Percentiles rank a stretch among this genome's conserved stretches.
Evolutionary conservation across 768 basidiomycete genomes (phyloP).

Genomic region (Goffeauzyma gilvescens): DNA sequence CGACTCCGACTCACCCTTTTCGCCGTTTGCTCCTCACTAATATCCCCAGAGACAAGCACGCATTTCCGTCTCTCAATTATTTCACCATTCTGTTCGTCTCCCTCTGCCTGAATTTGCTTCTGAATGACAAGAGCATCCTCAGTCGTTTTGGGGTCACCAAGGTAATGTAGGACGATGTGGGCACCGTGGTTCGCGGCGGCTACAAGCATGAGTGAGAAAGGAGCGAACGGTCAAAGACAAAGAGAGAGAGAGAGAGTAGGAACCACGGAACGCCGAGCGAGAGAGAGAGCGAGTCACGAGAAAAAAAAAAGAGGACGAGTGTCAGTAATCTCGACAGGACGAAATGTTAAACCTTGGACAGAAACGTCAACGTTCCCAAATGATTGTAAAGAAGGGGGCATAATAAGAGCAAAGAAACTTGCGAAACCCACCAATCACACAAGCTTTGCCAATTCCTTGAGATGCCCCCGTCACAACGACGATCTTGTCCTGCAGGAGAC

Average conservation of each 20-base stretch:
- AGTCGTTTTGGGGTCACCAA: slow-evolving; percentile 44
- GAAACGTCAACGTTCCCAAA: too few species aligned
- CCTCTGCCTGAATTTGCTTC: slow-evolving; percentile 34
- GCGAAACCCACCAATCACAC: slow-evolving; percentile 39
- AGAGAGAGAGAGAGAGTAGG: too few species aligned
- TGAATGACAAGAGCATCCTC: too few species aligned
- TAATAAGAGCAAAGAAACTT: not conserved
- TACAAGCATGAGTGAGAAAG: too few species aligned
- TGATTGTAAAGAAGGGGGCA: not conserved
- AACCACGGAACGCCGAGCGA: too few species aligned
- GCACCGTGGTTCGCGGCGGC: slow-evolving; percentile 47
- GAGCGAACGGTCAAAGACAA: not conserved
- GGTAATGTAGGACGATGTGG: slow-evolving; percentile 48
- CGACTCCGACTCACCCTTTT: slow-evolving; percentile 36
- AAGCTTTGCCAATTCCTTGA: slow-evolving; percentile 53
- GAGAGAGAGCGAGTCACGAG: too few species aligned
- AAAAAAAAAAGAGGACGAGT: too few species aligned
- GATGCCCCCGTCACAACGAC: slow-evolving; percentile 58
- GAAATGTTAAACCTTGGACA: too few species aligned
- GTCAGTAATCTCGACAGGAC: too few species aligned
- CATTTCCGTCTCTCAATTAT: too few species aligned
- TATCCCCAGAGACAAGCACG: slow-evolving; percentile 47
- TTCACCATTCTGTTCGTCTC: too few species aligned
- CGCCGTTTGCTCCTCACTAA: slow-evolving; percentile 42
- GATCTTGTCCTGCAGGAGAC: slow-evolving; percentile 38